A percentile compares a stretch with the other conserved stretches of the same genome.
phyloP scores from a whole-genome alignment of 306 rosid genomes.

The Pterocarpus santalinus region DNA sequence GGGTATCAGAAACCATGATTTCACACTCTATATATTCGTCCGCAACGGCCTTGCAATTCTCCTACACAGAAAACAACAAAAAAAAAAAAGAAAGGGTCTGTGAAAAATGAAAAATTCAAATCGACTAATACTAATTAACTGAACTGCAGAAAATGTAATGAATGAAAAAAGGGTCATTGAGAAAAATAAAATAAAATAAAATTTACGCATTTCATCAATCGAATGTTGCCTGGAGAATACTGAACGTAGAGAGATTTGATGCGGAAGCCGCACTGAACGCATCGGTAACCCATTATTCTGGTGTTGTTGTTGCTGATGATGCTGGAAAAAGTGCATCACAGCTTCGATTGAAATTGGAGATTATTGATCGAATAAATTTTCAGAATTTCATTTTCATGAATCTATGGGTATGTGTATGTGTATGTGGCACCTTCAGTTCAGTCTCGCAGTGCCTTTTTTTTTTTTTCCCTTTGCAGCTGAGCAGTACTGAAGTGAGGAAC shows the following conservation, averaged over 20 bases:
- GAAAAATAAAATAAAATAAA: neutral
- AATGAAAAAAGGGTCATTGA: neutral
- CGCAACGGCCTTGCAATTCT: slow-evolving; percentile 79
- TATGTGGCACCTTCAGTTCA: too few relatives aligned
- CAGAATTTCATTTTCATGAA: too few relatives aligned
- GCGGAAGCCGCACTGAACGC: slow-evolving; percentile 75
- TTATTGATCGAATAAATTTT: neutral
- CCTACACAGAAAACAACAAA: slow-evolving; percentile 51
- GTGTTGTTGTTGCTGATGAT: neutral
- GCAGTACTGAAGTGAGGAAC: too few relatives aligned
- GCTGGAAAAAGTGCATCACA: neutral
- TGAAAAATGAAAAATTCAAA: slow-evolving; percentile 17
- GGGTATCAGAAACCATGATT: slow-evolving; percentile 62
- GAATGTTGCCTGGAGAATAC: slow-evolving; percentile 91
- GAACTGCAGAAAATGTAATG: slow-evolving; percentile 1
- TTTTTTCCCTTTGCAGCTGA: too few relatives aligned
- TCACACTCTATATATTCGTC: slow-evolving; percentile 92
- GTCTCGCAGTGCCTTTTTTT: too few relatives aligned
- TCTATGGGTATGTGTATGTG: too few relatives aligned
- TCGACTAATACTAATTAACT: neutral
- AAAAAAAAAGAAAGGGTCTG: neutral
- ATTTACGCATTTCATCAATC: slow-evolving; percentile 89
- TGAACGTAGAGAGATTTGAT: slow-evolving; percentile 74
- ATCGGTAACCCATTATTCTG: slow-evolving; percentile 57
- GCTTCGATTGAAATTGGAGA: neutral